These are phyloP conservation scores for Erodium trifolium DNA, from an alignment of 441 rosid genomes.

Conservation along the genomic window DNA sequence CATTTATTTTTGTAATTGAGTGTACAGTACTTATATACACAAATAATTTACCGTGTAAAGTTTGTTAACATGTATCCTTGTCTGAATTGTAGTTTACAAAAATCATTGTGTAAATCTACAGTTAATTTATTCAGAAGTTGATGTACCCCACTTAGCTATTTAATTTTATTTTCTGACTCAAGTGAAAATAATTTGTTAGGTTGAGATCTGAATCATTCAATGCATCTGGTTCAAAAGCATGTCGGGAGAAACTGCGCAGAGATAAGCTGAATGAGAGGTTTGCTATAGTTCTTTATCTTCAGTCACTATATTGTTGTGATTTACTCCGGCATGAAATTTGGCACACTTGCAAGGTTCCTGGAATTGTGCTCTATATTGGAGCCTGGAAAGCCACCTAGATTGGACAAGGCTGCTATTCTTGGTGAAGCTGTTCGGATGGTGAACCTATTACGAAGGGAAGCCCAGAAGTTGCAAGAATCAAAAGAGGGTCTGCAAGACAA, in stretches of 20 bases:
- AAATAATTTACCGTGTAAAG: too few species aligned
- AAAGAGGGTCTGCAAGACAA: slow-evolving; percentile 81
- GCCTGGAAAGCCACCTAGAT: slow-evolving; percentile 88
- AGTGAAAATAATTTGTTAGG: slow-evolving; percentile 36
- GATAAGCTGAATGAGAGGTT: slow-evolving; percentile 89
- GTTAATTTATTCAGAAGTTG: too few species aligned
- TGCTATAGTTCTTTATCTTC: background rate
- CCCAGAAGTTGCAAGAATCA: slow-evolving; percentile 82
- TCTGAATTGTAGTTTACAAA: too few species aligned
- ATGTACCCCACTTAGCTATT: background rate
- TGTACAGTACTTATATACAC: too few species aligned
- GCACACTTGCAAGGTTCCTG: slow-evolving; percentile 46
- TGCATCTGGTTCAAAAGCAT: slow-evolving; percentile 84
- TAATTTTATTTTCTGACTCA: background rate
- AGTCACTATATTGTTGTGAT: background rate
- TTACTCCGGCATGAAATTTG: background rate
- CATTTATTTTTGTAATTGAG: too few species aligned
- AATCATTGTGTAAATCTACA: too few species aligned
- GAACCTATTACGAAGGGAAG: slow-evolving; percentile 73
- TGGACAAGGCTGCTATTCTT: slow-evolving; percentile 85
- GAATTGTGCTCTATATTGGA: slow-evolving; percentile 79
- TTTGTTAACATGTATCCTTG: too few species aligned
- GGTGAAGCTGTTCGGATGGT: slow-evolving; percentile 86
- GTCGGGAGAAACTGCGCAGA: slow-evolving; percentile 94
- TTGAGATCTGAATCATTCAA: slow-evolving; percentile 61